Conservation (phyloP, 2,329 filamentous ascomycete species). For the Dactylellina haptotyla region DNA sequence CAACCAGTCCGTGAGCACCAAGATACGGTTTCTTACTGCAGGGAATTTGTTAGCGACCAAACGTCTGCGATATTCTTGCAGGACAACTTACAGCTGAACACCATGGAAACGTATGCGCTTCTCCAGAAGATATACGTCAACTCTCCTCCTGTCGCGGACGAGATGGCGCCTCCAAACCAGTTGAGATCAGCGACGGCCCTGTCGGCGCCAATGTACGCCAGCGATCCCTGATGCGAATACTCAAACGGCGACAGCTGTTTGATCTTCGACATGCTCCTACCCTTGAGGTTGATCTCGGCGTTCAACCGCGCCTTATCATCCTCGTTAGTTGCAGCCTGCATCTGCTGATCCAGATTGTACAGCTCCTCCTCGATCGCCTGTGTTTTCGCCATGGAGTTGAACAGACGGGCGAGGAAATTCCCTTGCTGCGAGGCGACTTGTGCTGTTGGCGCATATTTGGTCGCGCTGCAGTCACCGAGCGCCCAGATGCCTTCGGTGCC, state of each 20-base stretch:
- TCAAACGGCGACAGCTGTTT: conserved; percentile 98
- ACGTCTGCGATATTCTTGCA: not conserved
- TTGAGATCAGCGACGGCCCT: conserved; percentile 96
- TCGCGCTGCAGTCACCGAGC: conserved; percentile 94
- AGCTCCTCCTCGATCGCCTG: conserved; percentile 82
- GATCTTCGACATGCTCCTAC: conserved; percentile 85
- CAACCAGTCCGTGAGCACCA: conserved; percentile 93
- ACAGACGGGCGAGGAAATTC: conserved; percentile 89
- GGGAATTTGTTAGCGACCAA: conserved; percentile 54
- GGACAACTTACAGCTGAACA: conserved; percentile 89
- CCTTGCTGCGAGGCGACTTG: conserved; percentile 97
- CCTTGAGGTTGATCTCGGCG: conserved; percentile 81
- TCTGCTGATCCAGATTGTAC: conserved; percentile 72
- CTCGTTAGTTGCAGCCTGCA: conserved; percentile 73
- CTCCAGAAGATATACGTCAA: conserved; percentile 99
- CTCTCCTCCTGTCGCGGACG: conserved; percentile 80
- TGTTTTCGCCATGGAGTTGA: conserved; percentile 99
- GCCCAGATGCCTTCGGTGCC: conserved; percentile 98
- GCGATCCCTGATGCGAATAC: conserved; percentile 95
- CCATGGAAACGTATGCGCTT: conserved; percentile 98
- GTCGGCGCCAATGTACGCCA: conserved; percentile 98
- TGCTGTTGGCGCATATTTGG: conserved; percentile 96
- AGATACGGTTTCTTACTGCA: conserved; percentile 86
- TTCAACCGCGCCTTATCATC: conserved; percentile 70
- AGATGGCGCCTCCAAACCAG: conserved; percentile 95